These are phyloP conservation scores for Naumovozyma dairenensis DNA, from an alignment of 805 yeast genomes.

Conservation along the genomic window DNA sequence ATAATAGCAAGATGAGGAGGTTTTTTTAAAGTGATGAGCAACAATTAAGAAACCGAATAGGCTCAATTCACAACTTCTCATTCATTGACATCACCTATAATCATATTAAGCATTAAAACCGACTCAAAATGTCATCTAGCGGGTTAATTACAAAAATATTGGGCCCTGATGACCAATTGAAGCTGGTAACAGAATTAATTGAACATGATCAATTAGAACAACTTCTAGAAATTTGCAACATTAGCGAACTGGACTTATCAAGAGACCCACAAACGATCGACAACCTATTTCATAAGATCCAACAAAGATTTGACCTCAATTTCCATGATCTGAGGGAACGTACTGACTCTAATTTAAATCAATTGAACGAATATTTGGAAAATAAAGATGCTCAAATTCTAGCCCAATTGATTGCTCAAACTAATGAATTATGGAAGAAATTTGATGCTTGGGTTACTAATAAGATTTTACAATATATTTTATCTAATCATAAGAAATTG, in stretches of 20 bases:
- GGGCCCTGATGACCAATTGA: neutral
- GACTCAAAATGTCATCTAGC: neutral
- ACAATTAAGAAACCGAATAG: no score
- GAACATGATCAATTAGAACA: neutral
- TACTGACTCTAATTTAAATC: neutral
- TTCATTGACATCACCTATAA: no score
- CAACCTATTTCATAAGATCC: neutral
- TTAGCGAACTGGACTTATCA: neutral
- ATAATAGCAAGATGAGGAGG: no score
- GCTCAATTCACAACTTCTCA: no score
- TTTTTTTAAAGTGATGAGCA: no score
- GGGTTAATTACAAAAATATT: neutral
- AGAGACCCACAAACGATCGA: neutral
- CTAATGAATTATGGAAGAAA: conserved; percentile 6
- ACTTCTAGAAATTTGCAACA: conserved; percentile 1
- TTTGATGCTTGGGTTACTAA: conserved; percentile 9
- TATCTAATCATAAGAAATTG: conserved; percentile 5
- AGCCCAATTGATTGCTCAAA: conserved; percentile 7
- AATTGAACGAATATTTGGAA: neutral
- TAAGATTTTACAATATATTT: conserved; percentile 5
- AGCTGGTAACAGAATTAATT: neutral
- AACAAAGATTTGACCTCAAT: neutral
- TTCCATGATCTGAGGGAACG: neutral
- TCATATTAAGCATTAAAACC: no score
- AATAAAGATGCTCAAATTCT: neutral